These are phyloP conservation scores for Dryadomyces quercus-mongolicae DNA, from an alignment of 2,329 filamentous ascomycete species.

Conservation along the genomic window DNA sequence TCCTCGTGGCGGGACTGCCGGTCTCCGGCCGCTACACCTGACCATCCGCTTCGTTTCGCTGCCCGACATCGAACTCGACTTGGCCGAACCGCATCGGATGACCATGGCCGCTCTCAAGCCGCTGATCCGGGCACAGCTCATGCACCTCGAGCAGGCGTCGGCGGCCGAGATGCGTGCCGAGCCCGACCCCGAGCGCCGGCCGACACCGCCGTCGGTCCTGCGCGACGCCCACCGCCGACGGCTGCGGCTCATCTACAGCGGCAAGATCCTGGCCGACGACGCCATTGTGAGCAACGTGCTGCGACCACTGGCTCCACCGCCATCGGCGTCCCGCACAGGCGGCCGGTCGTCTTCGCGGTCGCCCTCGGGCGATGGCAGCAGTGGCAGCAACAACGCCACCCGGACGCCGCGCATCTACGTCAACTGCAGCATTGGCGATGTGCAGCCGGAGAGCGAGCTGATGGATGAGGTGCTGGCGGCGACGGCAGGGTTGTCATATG, in stretches of 20 bases:
- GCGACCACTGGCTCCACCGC: conserved; percentile 46
- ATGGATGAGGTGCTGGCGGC: background rate
- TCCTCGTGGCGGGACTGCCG: background rate
- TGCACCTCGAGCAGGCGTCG: background rate
- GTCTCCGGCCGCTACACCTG: conserved; percentile 48
- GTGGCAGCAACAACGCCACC: too few species aligned
- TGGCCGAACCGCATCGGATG: conserved; percentile 54
- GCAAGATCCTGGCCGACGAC: conserved; percentile 70
- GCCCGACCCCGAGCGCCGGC: conserved; percentile 28
- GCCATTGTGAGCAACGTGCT: conserved; percentile 57
- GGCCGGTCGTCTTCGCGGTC: background rate
- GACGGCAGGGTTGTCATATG: background rate
- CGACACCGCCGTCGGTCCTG: background rate
- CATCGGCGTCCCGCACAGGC: conserved; percentile 23
- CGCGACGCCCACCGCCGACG: conserved; percentile 40
- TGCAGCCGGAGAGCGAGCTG: conserved; percentile 37
- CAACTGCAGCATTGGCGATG: conserved; percentile 81
- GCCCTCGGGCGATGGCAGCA: background rate
- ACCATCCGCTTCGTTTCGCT: conserved; percentile 85
- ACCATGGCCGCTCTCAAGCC: conserved; percentile 72
- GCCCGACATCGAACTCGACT: conserved; percentile 70
- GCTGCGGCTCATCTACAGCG: conserved; percentile 80
- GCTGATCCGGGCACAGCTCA: conserved; percentile 61
- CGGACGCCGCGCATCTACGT: conserved; percentile 55
- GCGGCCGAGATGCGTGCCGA: conserved; percentile 21